Evolutionary conservation across 1,139 yeast genomes (phyloP), one percentile per base, ranked within the genome.

Genomic region (Diutina sp.): DNA sequence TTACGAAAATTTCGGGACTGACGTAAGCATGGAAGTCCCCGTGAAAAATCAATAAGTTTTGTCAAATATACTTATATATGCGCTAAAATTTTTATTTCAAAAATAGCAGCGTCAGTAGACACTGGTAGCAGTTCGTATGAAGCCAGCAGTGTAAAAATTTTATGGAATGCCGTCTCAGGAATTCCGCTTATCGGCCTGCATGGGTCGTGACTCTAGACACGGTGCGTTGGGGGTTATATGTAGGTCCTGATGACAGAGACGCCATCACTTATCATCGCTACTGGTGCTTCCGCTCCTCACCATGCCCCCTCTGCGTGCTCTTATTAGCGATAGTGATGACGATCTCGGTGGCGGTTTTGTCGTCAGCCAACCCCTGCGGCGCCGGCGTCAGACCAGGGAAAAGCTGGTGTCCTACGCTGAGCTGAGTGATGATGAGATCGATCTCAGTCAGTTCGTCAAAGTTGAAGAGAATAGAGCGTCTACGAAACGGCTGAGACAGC

Each of bases 341-440:
- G 53, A 50, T n/a, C 28, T 50, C 9, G 53, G 44, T 16, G 53
- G 53, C 35, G 53, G 53, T 7, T 50, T 50, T 28, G 16, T 50
- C 29, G 28, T 50, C 18, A n/a, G 18, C n/a, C 25, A 12, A 14
- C 25, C 25, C 28, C 25, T 18, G 25, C 41, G 44, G n/a, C 30
- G 44, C 16, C 25, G 16, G 28, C 53, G 53, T 12, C 41, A 8
- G 41, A 9, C 51, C 2, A 38, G 51, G 21, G 35, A 14, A 11
- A n/a, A 18, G 56, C 61, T 62, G 57, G 59, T 62, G 54, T 62
- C 68, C 8, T 71, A 70, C 58, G 63, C 63, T 51, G 67, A 66
- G 54, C 64, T 64, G 11, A 62, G 65, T n/a, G 71, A 58, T 46
- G 64, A 57, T 12, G 66, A 66, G 35, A 62, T 59, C 41, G 61